Evolutionary conservation across 805 yeast genomes (phyloP).

Genomic region (Hanseniaspora guilliermondii): DNA sequence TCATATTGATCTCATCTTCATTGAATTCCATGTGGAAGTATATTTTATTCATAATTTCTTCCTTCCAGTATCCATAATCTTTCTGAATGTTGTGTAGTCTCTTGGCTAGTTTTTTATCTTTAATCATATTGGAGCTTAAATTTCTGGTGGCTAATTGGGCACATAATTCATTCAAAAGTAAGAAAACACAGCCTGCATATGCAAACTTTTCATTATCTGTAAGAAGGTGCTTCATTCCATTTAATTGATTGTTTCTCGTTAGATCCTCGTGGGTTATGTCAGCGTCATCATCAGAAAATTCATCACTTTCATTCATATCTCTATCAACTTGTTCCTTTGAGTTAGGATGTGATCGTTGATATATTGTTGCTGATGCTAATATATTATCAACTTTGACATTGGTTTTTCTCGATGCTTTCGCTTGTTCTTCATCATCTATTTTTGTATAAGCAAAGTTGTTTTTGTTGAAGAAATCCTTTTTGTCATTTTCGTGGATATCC

Average conservation of each 20-base stretch:
- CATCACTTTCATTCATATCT: conserved; percentile 19
- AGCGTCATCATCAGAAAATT: conserved; percentile 25
- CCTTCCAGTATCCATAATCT: conserved; percentile 75
- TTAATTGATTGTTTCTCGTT: conserved; percentile 40
- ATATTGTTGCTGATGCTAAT: conserved; percentile 28
- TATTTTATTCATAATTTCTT: conserved; percentile 53
- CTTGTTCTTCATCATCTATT: conserved; percentile 76
- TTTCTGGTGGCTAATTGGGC: conserved; percentile 55
- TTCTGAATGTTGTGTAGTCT: conserved; percentile 57
- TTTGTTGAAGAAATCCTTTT: conserved; percentile 17
- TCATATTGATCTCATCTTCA: conserved; percentile 74
- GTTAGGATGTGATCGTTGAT: conserved; percentile 15
- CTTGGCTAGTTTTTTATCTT: conserved; percentile 40
- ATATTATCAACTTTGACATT: conserved; percentile 47
- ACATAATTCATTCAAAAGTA: conserved; percentile 70
- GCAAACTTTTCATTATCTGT: conserved; percentile 81
- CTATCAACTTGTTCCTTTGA: neutral
- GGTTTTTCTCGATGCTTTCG: conserved; percentile 48
- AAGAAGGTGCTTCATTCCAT: conserved; percentile 68
- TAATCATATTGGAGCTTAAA: conserved; percentile 37
- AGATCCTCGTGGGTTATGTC: conserved; percentile 25
- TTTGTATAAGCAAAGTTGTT: conserved; percentile 65
- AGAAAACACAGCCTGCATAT: conserved; percentile 71
- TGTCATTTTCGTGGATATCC: conserved; percentile 15
- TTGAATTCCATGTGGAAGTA: conserved; percentile 70